Percentiles rank a stretch among this genome's conserved stretches.
Conservation (phyloP, 495 filamentous ascomycete genomes). For the Trichoderma gamsii region DNA sequence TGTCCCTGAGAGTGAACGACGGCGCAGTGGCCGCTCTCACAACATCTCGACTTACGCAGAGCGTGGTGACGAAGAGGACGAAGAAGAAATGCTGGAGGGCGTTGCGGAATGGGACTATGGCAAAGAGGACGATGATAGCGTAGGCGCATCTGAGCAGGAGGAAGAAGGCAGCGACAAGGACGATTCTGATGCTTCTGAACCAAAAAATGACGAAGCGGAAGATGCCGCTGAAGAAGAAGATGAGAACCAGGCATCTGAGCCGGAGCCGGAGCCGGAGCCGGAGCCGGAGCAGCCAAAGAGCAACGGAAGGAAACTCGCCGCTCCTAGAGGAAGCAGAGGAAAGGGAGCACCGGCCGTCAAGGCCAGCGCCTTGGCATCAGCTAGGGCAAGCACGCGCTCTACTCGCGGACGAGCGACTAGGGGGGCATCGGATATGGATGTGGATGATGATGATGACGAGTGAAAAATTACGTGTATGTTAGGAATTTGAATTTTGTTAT, state of each 20-base stretch:
- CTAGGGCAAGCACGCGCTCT: neutral
- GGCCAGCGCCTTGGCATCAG: slow-evolving; percentile 1
- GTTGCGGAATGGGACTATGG: slow-evolving; percentile 51
- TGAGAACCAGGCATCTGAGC: slow-evolving; percentile 1
- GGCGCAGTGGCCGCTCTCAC: slow-evolving; percentile 46
- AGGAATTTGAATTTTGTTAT: neutral
- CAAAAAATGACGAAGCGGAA: slow-evolving; percentile 19
- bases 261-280: neutral
- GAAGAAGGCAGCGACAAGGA: slow-evolving; percentile 20
- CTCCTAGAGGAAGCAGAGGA: slow-evolving; percentile 10
- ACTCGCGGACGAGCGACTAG: neutral
- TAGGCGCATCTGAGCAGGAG: slow-evolving; percentile 11
- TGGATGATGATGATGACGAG: slow-evolving; percentile 15
- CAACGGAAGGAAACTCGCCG: slow-evolving; percentile 11
- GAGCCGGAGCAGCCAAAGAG: neutral
- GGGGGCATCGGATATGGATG: slow-evolving; percentile 13
- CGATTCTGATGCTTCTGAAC: slow-evolving; percentile 26
- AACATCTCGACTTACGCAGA: slow-evolving; percentile 42
- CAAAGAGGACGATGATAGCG: slow-evolving; percentile 20
- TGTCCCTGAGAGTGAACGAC: slow-evolving; percentile 34
- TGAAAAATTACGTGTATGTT: neutral
- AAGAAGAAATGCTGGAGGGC: slow-evolving; percentile 52
- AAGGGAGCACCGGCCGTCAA: slow-evolving; percentile 14
- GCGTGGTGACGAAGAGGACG: slow-evolving; percentile 47
- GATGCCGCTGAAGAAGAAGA: slow-evolving; percentile 14